Percentiles rank a stretch among this genome's conserved stretches.
These are phyloP conservation scores for Aspergillus vadensis DNA, from an alignment of 2,329 filamentous ascomycete species.

Conservation along the genomic window DNA sequence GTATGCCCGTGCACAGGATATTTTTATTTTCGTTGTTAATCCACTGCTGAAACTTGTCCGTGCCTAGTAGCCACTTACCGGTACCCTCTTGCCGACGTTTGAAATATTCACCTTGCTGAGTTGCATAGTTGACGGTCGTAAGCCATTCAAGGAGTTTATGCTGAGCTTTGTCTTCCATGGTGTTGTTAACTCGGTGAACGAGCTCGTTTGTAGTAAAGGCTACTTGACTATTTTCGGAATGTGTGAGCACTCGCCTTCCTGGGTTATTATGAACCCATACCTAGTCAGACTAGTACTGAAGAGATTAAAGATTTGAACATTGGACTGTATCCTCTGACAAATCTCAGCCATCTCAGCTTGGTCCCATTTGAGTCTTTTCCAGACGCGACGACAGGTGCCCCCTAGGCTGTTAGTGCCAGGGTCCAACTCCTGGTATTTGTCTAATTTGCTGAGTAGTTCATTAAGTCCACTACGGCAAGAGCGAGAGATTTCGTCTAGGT, in stretches of 20 bases:
- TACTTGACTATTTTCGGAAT: background rate
- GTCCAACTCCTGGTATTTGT: background rate
- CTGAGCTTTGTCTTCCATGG: background rate
- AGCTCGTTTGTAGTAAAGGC: background rate
- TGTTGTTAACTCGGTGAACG: background rate
- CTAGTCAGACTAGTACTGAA: background rate
- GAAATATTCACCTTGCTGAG: constrained; percentile 21
- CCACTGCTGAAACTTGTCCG: constrained; percentile 20
- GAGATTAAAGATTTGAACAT: background rate
- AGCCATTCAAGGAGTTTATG: constrained; percentile 18
- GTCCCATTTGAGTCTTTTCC: constrained; percentile 28
- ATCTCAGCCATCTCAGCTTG: constrained; percentile 13
- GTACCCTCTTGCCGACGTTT: constrained; percentile 16
- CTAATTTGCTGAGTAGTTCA: background rate
- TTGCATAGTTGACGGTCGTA: constrained; percentile 9
- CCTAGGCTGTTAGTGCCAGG: background rate
- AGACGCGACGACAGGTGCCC: constrained; percentile 16
- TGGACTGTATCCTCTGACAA: constrained; percentile 19
- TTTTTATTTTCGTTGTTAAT: constrained; percentile 2
- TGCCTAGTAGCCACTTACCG: constrained; percentile 26
- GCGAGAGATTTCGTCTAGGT: background rate
- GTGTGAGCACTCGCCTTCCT: background rate
- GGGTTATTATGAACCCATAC: background rate
- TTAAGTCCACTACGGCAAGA: background rate
- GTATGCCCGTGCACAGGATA: constrained; percentile 22